These are phyloP conservation scores for Echinosophora koreensis DNA, from an alignment of 306 rosid genomes.

Conservation along the genomic window DNA sequence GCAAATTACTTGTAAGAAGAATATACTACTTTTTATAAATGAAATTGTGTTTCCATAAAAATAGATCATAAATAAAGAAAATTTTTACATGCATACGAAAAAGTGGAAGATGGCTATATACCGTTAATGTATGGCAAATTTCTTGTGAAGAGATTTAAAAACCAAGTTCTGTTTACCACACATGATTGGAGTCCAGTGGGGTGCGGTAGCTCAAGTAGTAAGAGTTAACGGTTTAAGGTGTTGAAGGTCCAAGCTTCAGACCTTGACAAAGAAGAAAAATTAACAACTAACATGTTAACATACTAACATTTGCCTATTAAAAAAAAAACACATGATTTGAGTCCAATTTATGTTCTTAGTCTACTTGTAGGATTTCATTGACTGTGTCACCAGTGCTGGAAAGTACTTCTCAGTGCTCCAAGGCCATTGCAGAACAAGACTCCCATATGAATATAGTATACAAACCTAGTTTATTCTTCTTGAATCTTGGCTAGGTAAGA, in stretches of 20 bases:
- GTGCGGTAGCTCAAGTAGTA: too few species aligned
- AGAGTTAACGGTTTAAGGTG: too few species aligned
- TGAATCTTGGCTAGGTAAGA: not conserved
- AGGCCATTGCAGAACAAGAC: conserved; percentile 25
- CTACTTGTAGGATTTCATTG: too few species aligned
- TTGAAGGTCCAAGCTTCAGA: too few species aligned
- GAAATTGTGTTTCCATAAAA: not conserved
- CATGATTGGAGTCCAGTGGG: not conserved
- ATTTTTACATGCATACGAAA: too few species aligned
- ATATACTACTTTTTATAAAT: not conserved
- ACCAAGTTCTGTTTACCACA: not conserved
- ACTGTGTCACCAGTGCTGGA: not conserved
- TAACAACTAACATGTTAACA: too few species aligned
- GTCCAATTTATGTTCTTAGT: not conserved
- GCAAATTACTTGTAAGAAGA: not conserved
- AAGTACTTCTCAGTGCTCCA: conserved; percentile 27
- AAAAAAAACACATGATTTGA: not conserved
- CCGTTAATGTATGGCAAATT: too few species aligned
- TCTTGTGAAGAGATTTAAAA: too few species aligned
- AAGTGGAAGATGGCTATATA: too few species aligned
- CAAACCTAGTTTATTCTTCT: not conserved
- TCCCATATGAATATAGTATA: conserved; percentile 12
- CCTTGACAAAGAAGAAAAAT: too few species aligned
- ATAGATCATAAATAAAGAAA: too few species aligned
- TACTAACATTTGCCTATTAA: too few species aligned